phyloP scores from a whole-genome alignment of 2,329 filamentous ascomycete species.

The Thyridium curvatum region DNA sequence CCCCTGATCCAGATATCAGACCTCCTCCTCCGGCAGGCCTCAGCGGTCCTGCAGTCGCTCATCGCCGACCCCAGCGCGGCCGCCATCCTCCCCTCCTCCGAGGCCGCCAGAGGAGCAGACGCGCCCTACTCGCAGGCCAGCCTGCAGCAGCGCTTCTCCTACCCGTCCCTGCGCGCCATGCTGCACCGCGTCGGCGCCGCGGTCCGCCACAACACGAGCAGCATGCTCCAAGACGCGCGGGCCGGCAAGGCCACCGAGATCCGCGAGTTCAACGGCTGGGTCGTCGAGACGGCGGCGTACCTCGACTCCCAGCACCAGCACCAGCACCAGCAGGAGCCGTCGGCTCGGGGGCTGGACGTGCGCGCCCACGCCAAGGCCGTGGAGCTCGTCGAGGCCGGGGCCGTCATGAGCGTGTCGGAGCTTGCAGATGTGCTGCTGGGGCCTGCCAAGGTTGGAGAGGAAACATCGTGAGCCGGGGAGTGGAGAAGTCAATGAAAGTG shows the following conservation, averaged over 20 bases:
- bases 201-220: conserved; percentile 49
- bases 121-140: background rate
- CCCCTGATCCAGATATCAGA: conserved; percentile 23
- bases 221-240: conserved; percentile 55
- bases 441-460: too few species aligned
- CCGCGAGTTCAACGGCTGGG: conserved; percentile 53
- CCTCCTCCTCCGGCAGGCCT: conserved; percentile 67
- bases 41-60: conserved; percentile 62
- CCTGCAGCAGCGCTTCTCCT: conserved; percentile 33
- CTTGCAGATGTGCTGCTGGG: too few species aligned
- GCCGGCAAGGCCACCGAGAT: conserved; percentile 49
- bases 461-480: too few species aligned
- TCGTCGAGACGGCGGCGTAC: conserved; percentile 23
- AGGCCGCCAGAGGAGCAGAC: background rate
- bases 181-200: conserved; percentile 40
- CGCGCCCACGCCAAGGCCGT: conserved; percentile 34
- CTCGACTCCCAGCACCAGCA: conserved; percentile 9
- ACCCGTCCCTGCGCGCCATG: conserved; percentile 31
- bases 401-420: conserved; percentile 14
- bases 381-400: conserved; percentile 31
- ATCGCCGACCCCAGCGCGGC: conserved; percentile 49
- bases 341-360: conserved; percentile 23
- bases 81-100: conserved; percentile 25
- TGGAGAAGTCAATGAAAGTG: too few species aligned
- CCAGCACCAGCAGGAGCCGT: too few species aligned